Evolutionary conservation across 345 rosid genomes (phyloP).

Genomic region (Mangifera indica): DNA sequence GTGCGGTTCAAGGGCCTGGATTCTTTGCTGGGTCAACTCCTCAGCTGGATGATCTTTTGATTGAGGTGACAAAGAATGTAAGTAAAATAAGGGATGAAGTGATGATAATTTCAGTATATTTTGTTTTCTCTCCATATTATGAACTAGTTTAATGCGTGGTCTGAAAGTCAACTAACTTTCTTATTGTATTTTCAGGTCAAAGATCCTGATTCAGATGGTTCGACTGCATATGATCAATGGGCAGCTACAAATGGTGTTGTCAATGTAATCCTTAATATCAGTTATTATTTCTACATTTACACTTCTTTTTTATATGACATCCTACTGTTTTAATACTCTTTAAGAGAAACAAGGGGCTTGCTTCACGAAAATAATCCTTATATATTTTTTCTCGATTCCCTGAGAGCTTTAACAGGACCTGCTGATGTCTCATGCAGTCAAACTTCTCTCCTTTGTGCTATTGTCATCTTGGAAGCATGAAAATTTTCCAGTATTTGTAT

Average conservation of each 20-base stretch:
- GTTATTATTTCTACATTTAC: not conserved
- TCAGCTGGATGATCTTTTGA: slow-evolving; percentile 73
- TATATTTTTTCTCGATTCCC: too few relatives aligned
- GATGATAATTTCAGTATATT: slow-evolving; percentile 8
- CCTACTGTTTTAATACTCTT: not conserved
- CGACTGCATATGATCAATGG: slow-evolving; percentile 64
- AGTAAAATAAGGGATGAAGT: not conserved
- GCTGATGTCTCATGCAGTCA: not conserved
- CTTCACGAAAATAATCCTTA: not conserved
- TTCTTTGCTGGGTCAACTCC: slow-evolving; percentile 84
- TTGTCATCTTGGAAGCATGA: slow-evolving; percentile 10
- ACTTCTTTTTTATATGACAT: not conserved
- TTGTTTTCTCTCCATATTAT: not conserved
- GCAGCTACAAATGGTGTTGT: slow-evolving; percentile 40
- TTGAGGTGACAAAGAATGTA: slow-evolving; percentile 77
- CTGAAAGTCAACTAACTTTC: not conserved
- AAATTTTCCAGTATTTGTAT: slow-evolving; percentile 7
- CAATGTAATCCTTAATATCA: slow-evolving; percentile 29
- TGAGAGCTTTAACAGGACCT: not conserved
- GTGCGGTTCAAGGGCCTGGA: slow-evolving; percentile 98
- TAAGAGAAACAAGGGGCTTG: not conserved
- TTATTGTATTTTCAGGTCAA: slow-evolving; percentile 45
- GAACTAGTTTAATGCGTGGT: slow-evolving; percentile 7
- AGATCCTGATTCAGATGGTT: slow-evolving; percentile 67
- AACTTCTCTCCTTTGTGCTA: slow-evolving; percentile 1